Percentiles rank a stretch among this genome's conserved stretches.
phyloP scores from a whole-genome alignment of 2,329 filamentous ascomycete species.

The Calonectria pseudoreteaudii region DNA sequence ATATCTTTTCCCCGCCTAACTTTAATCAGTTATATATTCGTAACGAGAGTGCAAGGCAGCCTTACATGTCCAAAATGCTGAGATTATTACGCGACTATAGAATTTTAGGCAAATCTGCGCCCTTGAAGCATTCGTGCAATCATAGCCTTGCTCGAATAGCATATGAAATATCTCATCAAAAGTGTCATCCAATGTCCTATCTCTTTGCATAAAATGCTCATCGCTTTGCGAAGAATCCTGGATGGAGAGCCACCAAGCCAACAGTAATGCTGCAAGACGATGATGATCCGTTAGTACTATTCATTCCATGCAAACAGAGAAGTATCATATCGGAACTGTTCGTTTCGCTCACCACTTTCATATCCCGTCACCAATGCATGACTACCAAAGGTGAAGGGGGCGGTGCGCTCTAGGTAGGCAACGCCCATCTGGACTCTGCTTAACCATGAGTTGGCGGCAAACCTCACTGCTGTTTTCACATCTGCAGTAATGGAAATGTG shows the following conservation, averaged over 20 bases:
- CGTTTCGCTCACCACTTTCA: background rate
- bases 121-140: background rate
- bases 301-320: background rate
- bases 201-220: background rate
- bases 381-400: background rate
- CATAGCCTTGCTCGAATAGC: background rate
- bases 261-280: background rate
- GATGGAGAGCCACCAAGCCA: background rate
- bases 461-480: background rate
- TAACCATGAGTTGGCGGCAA: background rate
- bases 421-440: background rate
- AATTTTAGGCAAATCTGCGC: background rate
- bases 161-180: background rate
- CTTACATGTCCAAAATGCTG: background rate
- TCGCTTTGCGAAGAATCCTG: background rate
- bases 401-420: background rate
- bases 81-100: background rate
- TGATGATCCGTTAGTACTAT: background rate
- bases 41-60: background rate
- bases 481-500: background rate
- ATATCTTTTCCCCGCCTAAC: background rate
- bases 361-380: background rate
- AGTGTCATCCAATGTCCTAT: background rate
- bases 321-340: background rate
- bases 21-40: background rate